These are phyloP conservation scores for Vigna angularis DNA, from an alignment of 306 rosid genomes.

Conservation along the genomic window DNA sequence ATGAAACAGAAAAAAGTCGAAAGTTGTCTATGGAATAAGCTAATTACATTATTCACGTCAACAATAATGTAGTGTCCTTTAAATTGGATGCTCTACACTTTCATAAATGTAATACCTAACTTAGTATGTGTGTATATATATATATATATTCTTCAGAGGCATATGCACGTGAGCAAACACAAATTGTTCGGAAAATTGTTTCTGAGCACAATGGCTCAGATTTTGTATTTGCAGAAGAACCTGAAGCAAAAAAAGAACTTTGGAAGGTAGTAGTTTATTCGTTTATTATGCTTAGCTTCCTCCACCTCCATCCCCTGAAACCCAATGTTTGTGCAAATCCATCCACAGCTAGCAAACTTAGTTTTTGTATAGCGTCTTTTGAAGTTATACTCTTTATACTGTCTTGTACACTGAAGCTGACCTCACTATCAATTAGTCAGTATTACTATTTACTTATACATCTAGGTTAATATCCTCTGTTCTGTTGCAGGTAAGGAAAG, in stretches of 20 bases:
- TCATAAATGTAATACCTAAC: conserved; percentile 31
- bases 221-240: conserved; percentile 92
- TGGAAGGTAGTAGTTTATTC: conserved; percentile 72
- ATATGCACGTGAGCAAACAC: conserved; percentile 90
- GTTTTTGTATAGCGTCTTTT: conserved; percentile 23
- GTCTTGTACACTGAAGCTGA: conserved; percentile 24
- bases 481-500: conserved; percentile 79
- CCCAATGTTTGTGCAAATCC: not conserved
- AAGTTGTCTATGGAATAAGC: not conserved
- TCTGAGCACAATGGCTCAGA: conserved; percentile 92
- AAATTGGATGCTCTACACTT: conserved; percentile 28
- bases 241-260: conserved; percentile 82
- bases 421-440: conserved; percentile 32
- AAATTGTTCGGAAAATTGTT: conserved; percentile 81
- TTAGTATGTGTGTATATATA: not conserved
- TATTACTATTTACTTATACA: conserved; percentile 34
- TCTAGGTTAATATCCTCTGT: conserved; percentile 43
- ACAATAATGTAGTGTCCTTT: conserved; percentile 16
- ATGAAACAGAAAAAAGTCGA: not conserved
- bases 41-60: conserved; percentile 1
- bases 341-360: conserved; percentile 16
- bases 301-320: not conserved
- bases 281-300: conserved; percentile 22
- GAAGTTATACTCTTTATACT: conserved; percentile 12
- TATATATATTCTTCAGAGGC: conserved; percentile 70